Base-by-base conservation (phyloP, 2,329 filamentous ascomycete genomes). In the Escovopsis sp. region DNA sequence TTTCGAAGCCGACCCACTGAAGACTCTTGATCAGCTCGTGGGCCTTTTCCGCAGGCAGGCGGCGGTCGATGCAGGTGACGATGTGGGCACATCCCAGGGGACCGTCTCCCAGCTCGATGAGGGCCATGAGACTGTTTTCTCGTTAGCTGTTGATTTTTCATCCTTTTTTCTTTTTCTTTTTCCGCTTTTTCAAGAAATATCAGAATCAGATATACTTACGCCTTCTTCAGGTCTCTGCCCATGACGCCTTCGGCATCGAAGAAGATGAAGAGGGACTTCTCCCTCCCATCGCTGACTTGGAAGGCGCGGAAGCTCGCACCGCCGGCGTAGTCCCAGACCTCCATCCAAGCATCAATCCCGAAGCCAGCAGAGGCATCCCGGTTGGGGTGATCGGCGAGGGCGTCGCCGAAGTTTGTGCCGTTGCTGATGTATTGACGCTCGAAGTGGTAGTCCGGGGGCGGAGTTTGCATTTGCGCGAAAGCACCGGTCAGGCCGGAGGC, bases 1-100 rank as follows among this genome's bases (percentile, higher is more conserved):
- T 73, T 57, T 85, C 83, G 57, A 94, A 94, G 43, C 88, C 88
- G 49, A 93, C 88, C 88, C 88, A 95, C 59, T 87, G 84, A 41
- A 95, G 73, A 55, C 86, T 88, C 60, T 82, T 85, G 55, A 82
- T 77, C 51, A 89, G 68, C 45, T 78, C 69, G 51, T 80, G 75
- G 45, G 74, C 68, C 48, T 84, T 77, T 45, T 72, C 65, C 26
- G 70, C 63, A 34, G 75, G 70, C 48, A 81, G 75, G 38, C 69
- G 68, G 49, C 86, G 82, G 59, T 89, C 85, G 48, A 94, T 72
- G 62, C 85, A 88, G 53, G 87, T 77, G 48, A 93, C 77, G 48
- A 94, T 75, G 56, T 82, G 76, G 43, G 75, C 72, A 64, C 87
- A 94, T 53, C 70, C 76, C 58, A 94, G 75, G 44, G 84, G 76